A percentile compares a stretch with the other conserved stretches of the same genome.
These are phyloP conservation scores for Arthrobotrys iridis DNA, from an alignment of 2,329 filamentous ascomycete species.

Conservation along the genomic window DNA sequence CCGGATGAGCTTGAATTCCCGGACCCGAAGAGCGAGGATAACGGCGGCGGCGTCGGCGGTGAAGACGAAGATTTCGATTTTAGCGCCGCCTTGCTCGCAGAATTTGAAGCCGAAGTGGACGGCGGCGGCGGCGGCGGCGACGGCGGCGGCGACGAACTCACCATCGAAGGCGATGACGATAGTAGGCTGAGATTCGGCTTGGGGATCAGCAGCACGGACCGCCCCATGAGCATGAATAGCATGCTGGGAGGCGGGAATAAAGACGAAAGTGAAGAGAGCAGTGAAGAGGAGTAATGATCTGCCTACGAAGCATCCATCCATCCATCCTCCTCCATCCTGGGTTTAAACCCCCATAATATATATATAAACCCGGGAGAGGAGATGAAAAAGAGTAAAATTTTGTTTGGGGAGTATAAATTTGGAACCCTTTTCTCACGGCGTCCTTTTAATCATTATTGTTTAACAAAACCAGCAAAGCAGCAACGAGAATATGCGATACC, in stretches of 20 bases:
- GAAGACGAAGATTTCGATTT: constrained; percentile 44
- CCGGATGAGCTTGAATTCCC: constrained; percentile 45
- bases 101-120: constrained; percentile 35
- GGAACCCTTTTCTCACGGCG: constrained; percentile 25
- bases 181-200: constrained; percentile 25
- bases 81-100: constrained; percentile 12
- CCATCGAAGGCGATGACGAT: constrained; percentile 46
- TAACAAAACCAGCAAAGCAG: not conserved
- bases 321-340: not conserved
- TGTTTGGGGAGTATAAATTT: constrained; percentile 14
- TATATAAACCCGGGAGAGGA: not conserved
- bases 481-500: constrained; percentile 28
- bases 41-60: constrained; percentile 22
- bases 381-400: not conserved
- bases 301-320: not conserved
- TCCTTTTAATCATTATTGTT: too few relatives aligned
- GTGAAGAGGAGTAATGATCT: constrained; percentile 39
- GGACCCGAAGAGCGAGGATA: constrained; percentile 47
- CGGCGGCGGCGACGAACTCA: constrained; percentile 21
- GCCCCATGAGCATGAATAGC: constrained; percentile 30
- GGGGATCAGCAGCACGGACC: not conserved
- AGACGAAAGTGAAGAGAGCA: constrained; percentile 48
- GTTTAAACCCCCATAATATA: not conserved
- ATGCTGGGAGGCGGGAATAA: constrained; percentile 22
- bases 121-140: constrained; percentile 16